Conservation (phyloP, 176 grass and related monocot species). For the Elymus sibiricus region DNA sequence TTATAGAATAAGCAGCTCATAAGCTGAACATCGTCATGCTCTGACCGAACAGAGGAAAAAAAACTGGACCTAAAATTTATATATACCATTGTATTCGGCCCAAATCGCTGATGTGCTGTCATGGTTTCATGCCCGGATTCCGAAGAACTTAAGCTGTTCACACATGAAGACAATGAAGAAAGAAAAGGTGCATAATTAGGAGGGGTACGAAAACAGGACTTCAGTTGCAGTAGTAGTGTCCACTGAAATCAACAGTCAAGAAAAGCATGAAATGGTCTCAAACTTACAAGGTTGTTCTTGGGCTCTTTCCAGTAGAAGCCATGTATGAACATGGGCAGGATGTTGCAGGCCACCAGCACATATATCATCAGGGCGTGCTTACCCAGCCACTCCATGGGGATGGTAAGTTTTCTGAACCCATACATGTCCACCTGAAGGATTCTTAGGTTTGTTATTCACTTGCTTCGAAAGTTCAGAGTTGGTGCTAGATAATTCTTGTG, state of each 20-base stretch:
- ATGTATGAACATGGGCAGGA: slow-evolving; percentile 72
- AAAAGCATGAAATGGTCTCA: background rate
- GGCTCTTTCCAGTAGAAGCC: slow-evolving; percentile 86
- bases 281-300: slow-evolving; percentile 78
- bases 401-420: slow-evolving; percentile 39
- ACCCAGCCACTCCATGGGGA: slow-evolving; percentile 71
- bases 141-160: slow-evolving; percentile 42
- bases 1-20: background rate
- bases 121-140: slow-evolving; percentile 28
- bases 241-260: background rate
- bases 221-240: background rate
- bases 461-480: background rate
- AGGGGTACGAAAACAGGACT: background rate
- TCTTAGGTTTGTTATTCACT: background rate
- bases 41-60: background rate
- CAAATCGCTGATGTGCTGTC: background rate
- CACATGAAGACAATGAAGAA: background rate
- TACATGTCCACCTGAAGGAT: slow-evolving; percentile 71
- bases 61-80: background rate
- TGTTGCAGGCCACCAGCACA: slow-evolving; percentile 74
- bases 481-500: background rate
- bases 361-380: slow-evolving; percentile 72
- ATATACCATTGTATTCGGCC: background rate
- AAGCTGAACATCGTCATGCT: background rate
- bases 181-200: background rate